Conservation (phyloP, 148 eudicot species). For the Vaccinium myrtillus region DNA sequence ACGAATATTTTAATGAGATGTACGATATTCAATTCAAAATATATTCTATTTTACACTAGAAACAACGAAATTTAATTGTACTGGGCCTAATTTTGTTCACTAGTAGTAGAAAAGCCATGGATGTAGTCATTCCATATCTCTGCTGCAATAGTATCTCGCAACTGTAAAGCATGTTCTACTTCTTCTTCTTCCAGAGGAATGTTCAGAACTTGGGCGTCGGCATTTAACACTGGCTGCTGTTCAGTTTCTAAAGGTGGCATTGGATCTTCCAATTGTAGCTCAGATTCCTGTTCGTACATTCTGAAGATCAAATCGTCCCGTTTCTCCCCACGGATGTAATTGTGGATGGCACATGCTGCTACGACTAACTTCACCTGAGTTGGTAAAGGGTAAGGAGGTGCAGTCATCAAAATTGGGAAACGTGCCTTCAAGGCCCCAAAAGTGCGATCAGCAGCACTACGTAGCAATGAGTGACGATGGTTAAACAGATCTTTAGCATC, state of each 20-base stretch:
- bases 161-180: constrained; percentile 27
- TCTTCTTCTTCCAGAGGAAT: constrained; percentile 24
- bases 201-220: constrained; percentile 16
- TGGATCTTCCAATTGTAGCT: constrained; percentile 24
- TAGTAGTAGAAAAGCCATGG: constrained; percentile 18
- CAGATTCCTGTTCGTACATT: constrained; percentile 27
- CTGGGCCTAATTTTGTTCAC: too few species aligned
- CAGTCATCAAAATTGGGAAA: constrained; percentile 35
- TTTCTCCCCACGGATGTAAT: constrained; percentile 36
- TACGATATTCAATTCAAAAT: too few species aligned
- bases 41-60: too few species aligned
- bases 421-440: constrained; percentile 37
- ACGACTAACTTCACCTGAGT: constrained; percentile 42
- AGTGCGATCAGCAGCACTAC: constrained; percentile 23
- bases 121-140: constrained; percentile 44
- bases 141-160: constrained; percentile 36
- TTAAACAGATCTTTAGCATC: constrained; percentile 36
- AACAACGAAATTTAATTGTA: too few species aligned
- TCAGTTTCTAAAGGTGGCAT: constrained; percentile 22
- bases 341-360: constrained; percentile 40
- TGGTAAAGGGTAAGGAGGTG: constrained; percentile 38
- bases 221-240: constrained; percentile 12
- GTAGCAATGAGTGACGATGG: constrained; percentile 32
- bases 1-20: too few species aligned
- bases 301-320: constrained; percentile 32